Percentiles rank a stretch among this genome's conserved stretches.
Conservation (phyloP, 805 yeast species). For the Candida tammaniensis region DNA sequence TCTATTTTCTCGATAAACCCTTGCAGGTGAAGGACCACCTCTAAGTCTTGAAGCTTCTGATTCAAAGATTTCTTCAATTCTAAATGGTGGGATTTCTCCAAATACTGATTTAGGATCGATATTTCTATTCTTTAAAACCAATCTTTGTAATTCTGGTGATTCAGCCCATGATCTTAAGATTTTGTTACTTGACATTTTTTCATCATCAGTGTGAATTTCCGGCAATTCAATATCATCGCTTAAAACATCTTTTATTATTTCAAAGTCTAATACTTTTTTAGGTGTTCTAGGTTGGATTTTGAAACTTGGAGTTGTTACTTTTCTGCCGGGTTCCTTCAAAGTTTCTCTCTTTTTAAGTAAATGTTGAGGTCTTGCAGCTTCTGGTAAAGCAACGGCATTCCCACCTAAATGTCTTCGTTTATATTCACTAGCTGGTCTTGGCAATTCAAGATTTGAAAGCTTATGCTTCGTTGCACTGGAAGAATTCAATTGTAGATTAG, state of each 20-base stretch:
- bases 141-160: slow-evolving; percentile 31
- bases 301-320: slow-evolving; percentile 4
- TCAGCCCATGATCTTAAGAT: slow-evolving; percentile 38
- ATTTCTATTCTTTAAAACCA: slow-evolving; percentile 23
- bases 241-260: slow-evolving; percentile 1
- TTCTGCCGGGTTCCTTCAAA: not conserved
- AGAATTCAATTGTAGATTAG: not conserved
- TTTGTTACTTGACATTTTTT: slow-evolving; percentile 20
- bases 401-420: slow-evolving; percentile 17
- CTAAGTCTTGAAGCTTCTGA: slow-evolving; percentile 49
- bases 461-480: slow-evolving; percentile 4
- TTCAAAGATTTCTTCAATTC: slow-evolving; percentile 67
- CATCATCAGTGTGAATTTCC: slow-evolving; percentile 42
- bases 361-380: slow-evolving; percentile 29
- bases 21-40: slow-evolving; percentile 53
- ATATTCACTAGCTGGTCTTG: slow-evolving; percentile 5
- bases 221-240: slow-evolving; percentile 27
- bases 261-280: slow-evolving; percentile 2
- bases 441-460: slow-evolving; percentile 2
- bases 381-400: slow-evolving; percentile 36
- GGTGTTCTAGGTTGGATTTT: slow-evolving; percentile 8
- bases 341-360: not conserved
- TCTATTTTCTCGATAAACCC: slow-evolving; percentile 10
- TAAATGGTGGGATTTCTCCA: slow-evolving; percentile 70
- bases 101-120: slow-evolving; percentile 68